These are phyloP conservation scores for Aureobasidium sp. DNA, from an alignment of 2,329 filamentous ascomycete species.

Conservation along the genomic window DNA sequence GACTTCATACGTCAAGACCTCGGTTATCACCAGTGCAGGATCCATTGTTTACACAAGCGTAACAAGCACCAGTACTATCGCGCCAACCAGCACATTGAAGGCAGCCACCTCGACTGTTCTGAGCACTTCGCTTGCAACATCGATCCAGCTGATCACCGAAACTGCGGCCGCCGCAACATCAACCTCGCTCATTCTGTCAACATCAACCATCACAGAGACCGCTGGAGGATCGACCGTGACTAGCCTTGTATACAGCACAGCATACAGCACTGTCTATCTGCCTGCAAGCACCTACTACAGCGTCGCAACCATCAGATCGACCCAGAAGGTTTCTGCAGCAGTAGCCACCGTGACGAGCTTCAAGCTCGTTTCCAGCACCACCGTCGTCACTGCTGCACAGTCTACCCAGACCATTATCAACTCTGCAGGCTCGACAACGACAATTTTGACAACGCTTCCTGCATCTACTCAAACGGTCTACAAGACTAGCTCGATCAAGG, in stretches of 20 bases:
- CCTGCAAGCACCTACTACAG: slow-evolving; percentile 16
- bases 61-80: slow-evolving; percentile 20
- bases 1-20: slow-evolving; percentile 21
- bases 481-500: slow-evolving; percentile 14
- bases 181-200: slow-evolving; percentile 12
- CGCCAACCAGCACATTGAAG: slow-evolving; percentile 20
- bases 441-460: slow-evolving; percentile 19
- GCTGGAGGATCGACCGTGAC: slow-evolving; percentile 7
- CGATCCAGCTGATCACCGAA: slow-evolving; percentile 1
- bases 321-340: background rate
- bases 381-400: slow-evolving; percentile 9
- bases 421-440: slow-evolving; percentile 17
- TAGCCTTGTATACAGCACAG: slow-evolving; percentile 9
- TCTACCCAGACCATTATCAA: slow-evolving; percentile 13
- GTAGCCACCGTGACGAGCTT: slow-evolving; percentile 13
- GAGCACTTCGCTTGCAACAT: slow-evolving; percentile 15
- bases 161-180: slow-evolving; percentile 18
- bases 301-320: slow-evolving; percentile 15
- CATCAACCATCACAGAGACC: slow-evolving; percentile 7
- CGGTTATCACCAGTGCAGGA: slow-evolving; percentile 13
- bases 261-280: slow-evolving; percentile 1
- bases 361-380: slow-evolving; percentile 16
- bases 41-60: slow-evolving; percentile 19
- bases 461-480: slow-evolving; percentile 14
- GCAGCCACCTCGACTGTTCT: slow-evolving; percentile 20